These are phyloP conservation scores for Rhodomyrtus tomentosa DNA, from an alignment of 345 rosid genomes.

Conservation along the genomic window DNA sequence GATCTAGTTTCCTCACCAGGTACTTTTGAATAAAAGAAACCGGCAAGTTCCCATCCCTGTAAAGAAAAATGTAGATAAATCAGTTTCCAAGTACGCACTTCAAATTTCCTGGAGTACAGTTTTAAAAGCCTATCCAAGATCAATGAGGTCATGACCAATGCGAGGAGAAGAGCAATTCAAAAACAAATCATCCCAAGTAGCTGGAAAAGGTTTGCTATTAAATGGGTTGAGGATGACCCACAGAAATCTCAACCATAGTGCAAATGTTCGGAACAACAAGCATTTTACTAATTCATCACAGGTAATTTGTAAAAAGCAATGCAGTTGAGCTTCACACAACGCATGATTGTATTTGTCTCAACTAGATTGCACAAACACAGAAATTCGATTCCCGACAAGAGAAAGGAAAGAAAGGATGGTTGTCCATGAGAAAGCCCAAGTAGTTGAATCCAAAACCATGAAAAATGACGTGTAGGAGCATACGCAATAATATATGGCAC, in stretches of 20 bases:
- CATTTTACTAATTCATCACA: not conserved
- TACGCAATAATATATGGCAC: not conserved
- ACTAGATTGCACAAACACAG: not conserved
- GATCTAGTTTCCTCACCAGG: slow-evolving; percentile 63
- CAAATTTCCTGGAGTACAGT: not conserved
- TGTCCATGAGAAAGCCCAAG: not conserved
- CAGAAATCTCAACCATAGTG: not conserved
- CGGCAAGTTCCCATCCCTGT: slow-evolving; percentile 72
- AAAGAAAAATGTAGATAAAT: not conserved
- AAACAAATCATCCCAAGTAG: not conserved
- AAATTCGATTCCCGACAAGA: not conserved
- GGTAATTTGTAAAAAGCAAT: not conserved
- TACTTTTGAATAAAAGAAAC: slow-evolving; percentile 83
- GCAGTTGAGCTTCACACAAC: not conserved
- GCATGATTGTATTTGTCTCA: not conserved
- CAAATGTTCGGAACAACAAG: not conserved
- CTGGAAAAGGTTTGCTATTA: not conserved
- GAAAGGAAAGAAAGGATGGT: not conserved
- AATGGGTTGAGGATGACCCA: not conserved
- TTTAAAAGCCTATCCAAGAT: not conserved
- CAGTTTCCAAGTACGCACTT: not conserved
- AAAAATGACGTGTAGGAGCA: not conserved
- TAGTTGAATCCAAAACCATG: not conserved
- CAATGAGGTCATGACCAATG: not conserved
- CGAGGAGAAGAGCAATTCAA: not conserved